Evolutionary conservation across 2,329 filamentous ascomycete genomes (phyloP), one percentile per base, ranked within the genome.

Genomic region (Phymatotrichopsis omnivora): DNA sequence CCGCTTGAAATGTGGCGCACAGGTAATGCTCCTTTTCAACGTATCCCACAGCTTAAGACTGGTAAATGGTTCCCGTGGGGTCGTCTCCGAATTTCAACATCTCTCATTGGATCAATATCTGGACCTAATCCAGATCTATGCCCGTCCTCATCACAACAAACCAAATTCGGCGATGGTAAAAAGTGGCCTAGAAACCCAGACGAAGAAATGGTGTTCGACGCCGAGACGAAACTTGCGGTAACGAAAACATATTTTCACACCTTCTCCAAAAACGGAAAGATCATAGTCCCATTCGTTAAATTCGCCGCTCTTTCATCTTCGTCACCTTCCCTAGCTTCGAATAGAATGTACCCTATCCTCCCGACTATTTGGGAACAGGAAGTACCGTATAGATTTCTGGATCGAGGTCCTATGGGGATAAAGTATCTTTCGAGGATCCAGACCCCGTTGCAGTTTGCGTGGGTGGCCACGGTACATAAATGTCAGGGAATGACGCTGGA

Each of bases 401-500:
- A 10, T 16, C 31, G 5, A 23, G 20, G 11, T 35, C 16, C 14
- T 10, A 45, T 10, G 41, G 45, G 8, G 28, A 31, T 7, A 40
- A 20, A 25, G 42, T 42, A 27, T 24, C 7, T 2, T 17, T 42
- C n/a, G 2, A 7, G 77, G n/a, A 76, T 75, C 0, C 76, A 80
- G 56, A 67, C 81, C 5, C 78, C 77, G 0, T 64, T 81, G 0
- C 61, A 68, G 1, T 65, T 75, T 0, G 77, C 70, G 0, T 81
- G 76, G 72, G 77, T 77, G 0, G 69, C 79, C 56, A 80, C 70
- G 0, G 71, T 78, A 2, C 77, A 81, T 58, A 79, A 77, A 58
- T 68, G 68, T 3, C 74, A 80, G 61, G 74, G 76, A 3, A 72
- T 79, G 66, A 78, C 75, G 1, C 62, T 82, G 3, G 70, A 78